Conservation (phyloP, 768 basidiomycete species). For the Boletus rufocinnamomeus region DNA sequence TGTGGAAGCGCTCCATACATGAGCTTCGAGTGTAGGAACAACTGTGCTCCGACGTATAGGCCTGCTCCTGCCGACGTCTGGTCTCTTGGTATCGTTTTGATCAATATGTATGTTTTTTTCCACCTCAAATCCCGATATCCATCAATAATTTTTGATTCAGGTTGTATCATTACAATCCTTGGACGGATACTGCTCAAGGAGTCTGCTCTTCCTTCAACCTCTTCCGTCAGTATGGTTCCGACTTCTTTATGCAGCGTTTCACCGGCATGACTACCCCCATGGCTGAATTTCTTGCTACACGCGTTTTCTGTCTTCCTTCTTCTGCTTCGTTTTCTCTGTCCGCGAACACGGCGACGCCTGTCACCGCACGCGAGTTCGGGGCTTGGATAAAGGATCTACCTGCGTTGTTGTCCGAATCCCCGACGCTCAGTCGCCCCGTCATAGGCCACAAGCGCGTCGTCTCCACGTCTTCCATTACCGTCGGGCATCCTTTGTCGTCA, state of each 20-base stretch:
- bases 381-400: conserved; percentile 85
- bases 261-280: conserved; percentile 85
- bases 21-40: conserved; percentile 99
- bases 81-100: conserved; percentile 98
- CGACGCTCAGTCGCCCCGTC: conserved; percentile 31
- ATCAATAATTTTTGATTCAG: conserved; percentile 38
- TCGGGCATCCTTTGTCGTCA: conserved; percentile 63
- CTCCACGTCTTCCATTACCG: conserved; percentile 57
- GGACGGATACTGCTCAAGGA: conserved; percentile 90
- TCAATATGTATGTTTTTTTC: conserved; percentile 80
- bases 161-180: conserved; percentile 98
- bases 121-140: not conserved
- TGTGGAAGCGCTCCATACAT: conserved; percentile 99
- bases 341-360: conserved; percentile 35
- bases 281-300: conserved; percentile 81
- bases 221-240: conserved; percentile 75
- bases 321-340: conserved; percentile 41
- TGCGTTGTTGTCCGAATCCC: conserved; percentile 55
- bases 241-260: conserved; percentile 89
- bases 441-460: conserved; percentile 55
- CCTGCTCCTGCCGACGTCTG: conserved; percentile 97
- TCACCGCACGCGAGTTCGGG: conserved; percentile 83
- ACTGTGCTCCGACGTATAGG: conserved; percentile 90
- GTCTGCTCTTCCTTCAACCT: conserved; percentile 79
- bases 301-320: conserved; percentile 79